These are phyloP conservation scores for Salisapilia sapeloensis DNA, from an alignment of 352 stramenopile species.

Conservation along the genomic window DNA sequence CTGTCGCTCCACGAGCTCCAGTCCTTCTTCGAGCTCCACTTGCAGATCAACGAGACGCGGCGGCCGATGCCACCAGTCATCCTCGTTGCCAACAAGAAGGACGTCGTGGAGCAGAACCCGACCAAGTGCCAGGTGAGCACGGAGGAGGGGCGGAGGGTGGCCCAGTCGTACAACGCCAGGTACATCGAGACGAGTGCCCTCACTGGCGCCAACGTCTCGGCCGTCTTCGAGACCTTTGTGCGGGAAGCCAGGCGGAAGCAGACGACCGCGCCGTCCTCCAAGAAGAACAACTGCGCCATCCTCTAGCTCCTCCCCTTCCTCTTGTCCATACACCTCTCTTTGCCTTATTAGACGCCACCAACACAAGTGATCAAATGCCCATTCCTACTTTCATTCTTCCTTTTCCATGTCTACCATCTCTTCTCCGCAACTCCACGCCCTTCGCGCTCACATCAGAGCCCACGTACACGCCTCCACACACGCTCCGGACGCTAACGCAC, in stretches of 20 bases:
- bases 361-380: no score
- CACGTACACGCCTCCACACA: no score
- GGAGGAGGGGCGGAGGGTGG: conserved; percentile 70
- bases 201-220: conserved; percentile 71
- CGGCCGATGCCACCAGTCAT: conserved; percentile 68
- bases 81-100: conserved; percentile 82
- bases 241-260: conserved; percentile 70
- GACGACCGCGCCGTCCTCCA: conserved; percentile 31
- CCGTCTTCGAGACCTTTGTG: conserved; percentile 80
- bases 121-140: conserved; percentile 73
- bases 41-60: conserved; percentile 80
- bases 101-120: conserved; percentile 66
- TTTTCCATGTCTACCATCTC: no score
- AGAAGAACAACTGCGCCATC: conserved; percentile 55
- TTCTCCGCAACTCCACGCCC: no score
- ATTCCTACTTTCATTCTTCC: no score
- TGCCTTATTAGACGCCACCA: no score
- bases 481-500: no score
- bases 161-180: conserved; percentile 68
- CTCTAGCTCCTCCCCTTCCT: conserved; percentile 11
- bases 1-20: conserved; percentile 79
- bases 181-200: conserved; percentile 81
- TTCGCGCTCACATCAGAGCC: no score
- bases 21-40: conserved; percentile 76
- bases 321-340: not conserved